Base-by-base conservation (phyloP, 2,329 filamentous ascomycete genomes). In the Trichoderma semiorbis region DNA sequence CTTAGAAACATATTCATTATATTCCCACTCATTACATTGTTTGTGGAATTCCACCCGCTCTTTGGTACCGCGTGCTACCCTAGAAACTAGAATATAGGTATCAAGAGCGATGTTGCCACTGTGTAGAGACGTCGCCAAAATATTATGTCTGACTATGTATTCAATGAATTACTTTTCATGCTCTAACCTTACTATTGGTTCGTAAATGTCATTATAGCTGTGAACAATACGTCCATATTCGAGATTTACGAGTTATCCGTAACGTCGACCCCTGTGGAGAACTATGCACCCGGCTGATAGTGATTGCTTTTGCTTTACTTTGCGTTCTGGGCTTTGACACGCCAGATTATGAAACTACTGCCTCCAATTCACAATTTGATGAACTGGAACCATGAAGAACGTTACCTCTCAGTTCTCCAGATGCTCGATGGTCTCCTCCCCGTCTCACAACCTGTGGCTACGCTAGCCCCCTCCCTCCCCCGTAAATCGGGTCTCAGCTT, bases 291-390 rank as follows among this genome's bases (percentile, higher is more conserved):
- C 3, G 10, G 43, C n/a, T 11, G n/a, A 50, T 11, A 7, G 5
- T 47, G 7, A 2, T 21, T 21, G 8, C 43, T 1, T 21, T 50
- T 3, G 43, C 2, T 21, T 50, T 12, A 1, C 16, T 43, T 43
- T 43, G 43, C n/a, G 18, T 11, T 0, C 18, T 21, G 1, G 18
- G 4, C 1, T 1, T 47, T 47, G 7, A 1, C 18, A n/a, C 8
- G 1, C 43, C 8, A 2, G 8, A n/a, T 11, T 4, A 2, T n/a
- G 4, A 47, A 11, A 12, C 8, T 21, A 21, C 43, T 0, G 43
- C 43, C 3, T 12, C 5, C 2, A 21, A 21, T 21, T 21, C 10
- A 6, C n/a, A 50, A 21, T 50, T 21, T 2, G 6, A 50, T 50
- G 43, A 50, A 6, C 43, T 3, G n/a, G n/a, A 0, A 6, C 5